These are phyloP conservation scores for Acer negundo DNA, from an alignment of 345 rosid species.

Conservation along the genomic window DNA sequence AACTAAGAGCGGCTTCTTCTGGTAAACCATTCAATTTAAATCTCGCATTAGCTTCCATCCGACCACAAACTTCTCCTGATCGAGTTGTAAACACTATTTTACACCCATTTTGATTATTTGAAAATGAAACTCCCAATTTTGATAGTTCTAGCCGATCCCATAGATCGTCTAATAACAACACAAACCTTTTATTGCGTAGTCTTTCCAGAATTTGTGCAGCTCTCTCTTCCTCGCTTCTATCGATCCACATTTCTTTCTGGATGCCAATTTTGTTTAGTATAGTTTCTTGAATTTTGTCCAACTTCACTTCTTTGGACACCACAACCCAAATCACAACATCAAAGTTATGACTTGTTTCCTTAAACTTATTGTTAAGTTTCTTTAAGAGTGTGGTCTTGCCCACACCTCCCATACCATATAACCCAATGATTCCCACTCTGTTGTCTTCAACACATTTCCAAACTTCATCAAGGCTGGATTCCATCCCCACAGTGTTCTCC, in stretches of 20 bases:
- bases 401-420: slow-evolving; percentile 3
- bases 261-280: background rate
- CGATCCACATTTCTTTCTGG: background rate
- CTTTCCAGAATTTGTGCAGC: background rate
- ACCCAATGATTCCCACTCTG: background rate
- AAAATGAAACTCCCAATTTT: background rate
- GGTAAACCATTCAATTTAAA: background rate
- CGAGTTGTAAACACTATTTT: slow-evolving; percentile 10
- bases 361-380: background rate
- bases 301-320: background rate
- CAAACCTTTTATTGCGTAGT: background rate
- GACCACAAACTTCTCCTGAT: background rate
- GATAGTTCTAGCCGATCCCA: slow-evolving; percentile 1
- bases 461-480: background rate
- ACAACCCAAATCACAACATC: slow-evolving; percentile 6
- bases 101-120: background rate
- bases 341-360: background rate
- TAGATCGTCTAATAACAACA: background rate
- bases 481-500: slow-evolving; percentile 9
- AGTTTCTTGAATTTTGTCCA: background rate
- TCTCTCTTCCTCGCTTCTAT: background rate
- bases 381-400: slow-evolving; percentile 8
- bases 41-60: background rate
- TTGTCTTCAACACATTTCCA: background rate
- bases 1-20: background rate